phyloP scores from a whole-genome alignment of 2,329 filamentous ascomycete species.

The Biscogniauxia mediterranea region DNA sequence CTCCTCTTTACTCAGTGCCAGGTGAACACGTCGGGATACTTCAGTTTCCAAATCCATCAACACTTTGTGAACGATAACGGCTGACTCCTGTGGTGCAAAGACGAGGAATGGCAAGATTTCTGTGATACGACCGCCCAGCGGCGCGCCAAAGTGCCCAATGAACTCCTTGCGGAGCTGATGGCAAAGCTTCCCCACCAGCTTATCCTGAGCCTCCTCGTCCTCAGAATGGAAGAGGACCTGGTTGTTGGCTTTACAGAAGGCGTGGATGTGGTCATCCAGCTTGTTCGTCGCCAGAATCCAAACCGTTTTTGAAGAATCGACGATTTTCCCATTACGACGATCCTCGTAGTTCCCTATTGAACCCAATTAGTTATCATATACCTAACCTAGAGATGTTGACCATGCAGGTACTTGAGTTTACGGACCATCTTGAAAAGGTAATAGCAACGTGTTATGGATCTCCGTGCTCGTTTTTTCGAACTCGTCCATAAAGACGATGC shows the following conservation, averaged over 20 bases:
- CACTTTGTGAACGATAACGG: conserved; percentile 9
- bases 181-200: conserved; percentile 10
- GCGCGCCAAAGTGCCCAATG: conserved; percentile 12
- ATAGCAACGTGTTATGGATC: conserved; percentile 42
- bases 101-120: conserved; percentile 19
- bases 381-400: not conserved
- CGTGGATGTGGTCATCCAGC: conserved; percentile 38
- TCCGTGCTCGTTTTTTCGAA: conserved; percentile 46
- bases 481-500: conserved; percentile 50
- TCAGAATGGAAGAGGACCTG: conserved; percentile 7
- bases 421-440: conserved; percentile 44
- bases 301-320: conserved; percentile 45
- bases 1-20: conserved; percentile 9
- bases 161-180: conserved; percentile 13
- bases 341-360: conserved; percentile 38
- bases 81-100: conserved; percentile 13
- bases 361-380: not conserved
- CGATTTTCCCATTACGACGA: conserved; percentile 30
- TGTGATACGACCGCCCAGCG: conserved; percentile 16
- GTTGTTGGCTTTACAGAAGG: conserved; percentile 34
- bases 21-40: conserved; percentile 3
- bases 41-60: conserved; percentile 9
- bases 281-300: conserved; percentile 50
- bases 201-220: conserved; percentile 12
- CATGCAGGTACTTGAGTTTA: not conserved